A percentile compares a stretch with the other conserved stretches of the same genome.
Conservation (phyloP, 2,329 filamentous ascomycete genomes). For the Curvularia hawaiiensis region DNA sequence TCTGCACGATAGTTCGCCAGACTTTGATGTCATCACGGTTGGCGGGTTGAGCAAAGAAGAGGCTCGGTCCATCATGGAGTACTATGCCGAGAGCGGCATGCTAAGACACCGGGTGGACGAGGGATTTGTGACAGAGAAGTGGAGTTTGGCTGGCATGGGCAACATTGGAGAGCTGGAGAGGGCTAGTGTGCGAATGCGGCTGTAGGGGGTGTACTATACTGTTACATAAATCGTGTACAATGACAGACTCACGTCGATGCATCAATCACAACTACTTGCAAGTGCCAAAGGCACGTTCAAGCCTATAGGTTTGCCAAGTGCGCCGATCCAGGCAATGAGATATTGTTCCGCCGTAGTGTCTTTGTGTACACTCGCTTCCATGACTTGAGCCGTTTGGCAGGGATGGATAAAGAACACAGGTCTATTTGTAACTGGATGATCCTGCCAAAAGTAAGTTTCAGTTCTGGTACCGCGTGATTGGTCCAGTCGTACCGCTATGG, state of each 20-base stretch:
- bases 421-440: conserved; percentile 80
- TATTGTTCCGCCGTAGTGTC: conserved; percentile 65
- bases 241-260: conserved; percentile 1
- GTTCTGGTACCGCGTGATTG: neutral
- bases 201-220: conserved; percentile 33
- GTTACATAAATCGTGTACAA: conserved; percentile 29
- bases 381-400: conserved; percentile 83
- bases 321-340: conserved; percentile 85
- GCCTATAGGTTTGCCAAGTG: conserved; percentile 80
- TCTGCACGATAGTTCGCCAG: conserved; percentile 43
- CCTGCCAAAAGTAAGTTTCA: conserved; percentile 51
- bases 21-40: conserved; percentile 59
- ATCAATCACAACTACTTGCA: conserved; percentile 1
- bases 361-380: conserved; percentile 59
- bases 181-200: conserved; percentile 53
- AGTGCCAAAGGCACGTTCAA: conserved; percentile 77
- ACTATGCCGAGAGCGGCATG: conserved; percentile 87
- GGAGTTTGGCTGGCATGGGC: conserved; percentile 80
- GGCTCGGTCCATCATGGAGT: conserved; percentile 82
- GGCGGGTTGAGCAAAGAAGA: conserved; percentile 75
- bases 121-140: conserved; percentile 75
- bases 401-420: conserved; percentile 93
- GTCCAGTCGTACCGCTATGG: conserved; percentile 38
- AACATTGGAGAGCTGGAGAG: conserved; percentile 86
- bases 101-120: conserved; percentile 73